Conservation (phyloP, 257 asterid species). For the Przewalskia tangutica region DNA sequence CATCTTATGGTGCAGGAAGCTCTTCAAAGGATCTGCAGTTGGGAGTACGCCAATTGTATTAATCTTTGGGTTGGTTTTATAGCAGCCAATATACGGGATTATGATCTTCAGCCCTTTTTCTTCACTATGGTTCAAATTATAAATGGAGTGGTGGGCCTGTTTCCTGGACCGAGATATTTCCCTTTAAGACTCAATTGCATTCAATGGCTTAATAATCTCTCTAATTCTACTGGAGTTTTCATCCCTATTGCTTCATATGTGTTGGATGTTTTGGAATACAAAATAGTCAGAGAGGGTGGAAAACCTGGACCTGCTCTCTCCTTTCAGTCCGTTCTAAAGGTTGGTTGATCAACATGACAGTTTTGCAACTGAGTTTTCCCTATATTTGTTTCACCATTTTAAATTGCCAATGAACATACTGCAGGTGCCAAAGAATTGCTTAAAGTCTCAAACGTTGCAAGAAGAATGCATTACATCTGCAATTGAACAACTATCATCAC, state of each 20-base stretch:
- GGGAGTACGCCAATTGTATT: conserved; percentile 77
- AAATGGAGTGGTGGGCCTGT: conserved; percentile 60
- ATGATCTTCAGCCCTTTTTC: conserved; percentile 56
- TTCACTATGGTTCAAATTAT: conserved; percentile 52
- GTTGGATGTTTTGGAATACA: conserved; percentile 71
- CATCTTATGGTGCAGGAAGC: conserved; percentile 51
- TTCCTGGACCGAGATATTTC: conserved; percentile 84
- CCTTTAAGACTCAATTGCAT: conserved; percentile 82
- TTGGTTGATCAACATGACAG: conserved; percentile 19
- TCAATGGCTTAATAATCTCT: conserved; percentile 72
- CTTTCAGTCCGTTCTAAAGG: conserved; percentile 57
- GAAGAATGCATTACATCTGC: conserved; percentile 60
- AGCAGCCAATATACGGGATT: conserved; percentile 43
- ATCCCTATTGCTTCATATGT: conserved; percentile 67
- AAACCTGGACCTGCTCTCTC: conserved; percentile 33
- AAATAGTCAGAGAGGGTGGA: conserved; percentile 56
- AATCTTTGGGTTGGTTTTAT: conserved; percentile 84
- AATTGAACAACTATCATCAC: conserved; percentile 56
- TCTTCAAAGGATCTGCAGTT: conserved; percentile 63
- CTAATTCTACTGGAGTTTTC: conserved; percentile 60
- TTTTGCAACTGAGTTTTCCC: not conserved
- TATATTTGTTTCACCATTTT: conserved; percentile 8
- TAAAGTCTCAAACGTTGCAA: conserved; percentile 65
- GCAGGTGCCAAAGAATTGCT: conserved; percentile 76
- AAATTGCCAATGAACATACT: conserved; percentile 10